phyloP scores from a whole-genome alignment of 1,284 basidiomycete genomes.

The Sanghuangporus baumii region DNA sequence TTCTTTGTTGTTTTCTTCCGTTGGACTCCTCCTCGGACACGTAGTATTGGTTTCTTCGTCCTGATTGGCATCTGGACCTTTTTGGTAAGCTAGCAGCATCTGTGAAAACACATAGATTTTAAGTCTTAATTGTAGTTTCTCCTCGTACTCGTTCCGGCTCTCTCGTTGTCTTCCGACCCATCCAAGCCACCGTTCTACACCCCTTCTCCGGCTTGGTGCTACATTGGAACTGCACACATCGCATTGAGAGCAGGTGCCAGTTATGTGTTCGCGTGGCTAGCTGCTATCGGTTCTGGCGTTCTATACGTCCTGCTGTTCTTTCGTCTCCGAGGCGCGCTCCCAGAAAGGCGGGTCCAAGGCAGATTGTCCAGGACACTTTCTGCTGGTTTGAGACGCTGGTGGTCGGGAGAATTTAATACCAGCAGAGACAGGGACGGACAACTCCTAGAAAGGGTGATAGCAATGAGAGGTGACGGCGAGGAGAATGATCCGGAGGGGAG shows the following conservation, averaged over 20 bases:
- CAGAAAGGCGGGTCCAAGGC: not conserved
- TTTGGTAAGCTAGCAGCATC: not conserved
- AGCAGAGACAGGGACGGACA: not conserved
- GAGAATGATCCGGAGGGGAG: not conserved
- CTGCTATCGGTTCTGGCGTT: not conserved
- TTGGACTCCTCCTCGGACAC: conserved; percentile 13
- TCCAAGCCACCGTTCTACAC: conserved; percentile 6
- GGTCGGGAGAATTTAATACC: not conserved
- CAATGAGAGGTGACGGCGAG: not conserved
- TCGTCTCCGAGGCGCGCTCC: conserved; percentile 8
- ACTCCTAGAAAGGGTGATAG: not conserved
- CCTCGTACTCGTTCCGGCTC: conserved; percentile 4
- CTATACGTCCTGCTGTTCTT: conserved; percentile 14
- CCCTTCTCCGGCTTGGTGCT: conserved; percentile 18
- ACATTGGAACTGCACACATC: conserved; percentile 5
- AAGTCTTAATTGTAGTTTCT: conserved; percentile 3
- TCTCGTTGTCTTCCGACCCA: not conserved
- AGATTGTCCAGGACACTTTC: not conserved
- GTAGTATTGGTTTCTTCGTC: not conserved
- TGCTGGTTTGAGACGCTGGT: not conserved
- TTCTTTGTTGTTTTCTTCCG: conserved; percentile 18
- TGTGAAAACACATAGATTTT: not conserved
- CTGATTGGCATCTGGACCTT: conserved; percentile 12
- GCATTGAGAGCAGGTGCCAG: conserved; percentile 1
- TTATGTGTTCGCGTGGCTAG: conserved; percentile 11